Evolutionary conservation across 768 basidiomycete genomes (phyloP), one percentile per base, ranked within the genome.

Genomic region (Suillus lakei): DNA sequence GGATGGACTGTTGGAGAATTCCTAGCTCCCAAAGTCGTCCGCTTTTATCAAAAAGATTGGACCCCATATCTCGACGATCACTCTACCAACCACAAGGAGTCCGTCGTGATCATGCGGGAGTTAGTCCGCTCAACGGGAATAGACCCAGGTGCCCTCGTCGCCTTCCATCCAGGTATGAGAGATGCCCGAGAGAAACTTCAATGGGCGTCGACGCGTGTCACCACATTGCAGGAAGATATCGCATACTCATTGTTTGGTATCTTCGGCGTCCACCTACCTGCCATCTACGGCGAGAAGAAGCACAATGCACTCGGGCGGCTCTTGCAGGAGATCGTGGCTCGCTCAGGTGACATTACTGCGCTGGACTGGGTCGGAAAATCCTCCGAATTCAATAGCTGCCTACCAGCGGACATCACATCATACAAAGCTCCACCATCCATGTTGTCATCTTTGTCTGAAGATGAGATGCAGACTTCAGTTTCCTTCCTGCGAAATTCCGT

Each of bases 1-100:
- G 39, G 38, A 26, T 60, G 59, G 59, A 60, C 59, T 9, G 39
- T 60, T 10, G 34, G 23, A 43, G 59, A 60, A 28, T 34, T 43
- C 18, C 23, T 60, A 5, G 59, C 59, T n/a, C 59, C 39, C 7
- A 26, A 43, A 18, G 59, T 41, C 23, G 16, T 60, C 15, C 59
- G 18, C 26, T 44, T 60, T 30, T 60, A 23, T 30, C 38, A 60
- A 9, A 41, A 21, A 15, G 59, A 60, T 30, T 60, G 59, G 39
- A 28, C 59, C 4, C 39, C 12, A 28, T 60, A 38, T 60, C 30
- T 34, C 9, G n/a, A 28, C 13, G 18, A 44, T 15, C 26, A 39
- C 18, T 41, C 26, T 43, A 23, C 18, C 23, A 60, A 60, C 44
- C 39, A 60, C 26, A 60, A 60, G 39, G 18, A 18, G 23, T 30